Percentiles rank a stretch among this genome's conserved stretches.
Conservation (phyloP, 345 rosid genomes). For the Lepidium didymum region DNA sequence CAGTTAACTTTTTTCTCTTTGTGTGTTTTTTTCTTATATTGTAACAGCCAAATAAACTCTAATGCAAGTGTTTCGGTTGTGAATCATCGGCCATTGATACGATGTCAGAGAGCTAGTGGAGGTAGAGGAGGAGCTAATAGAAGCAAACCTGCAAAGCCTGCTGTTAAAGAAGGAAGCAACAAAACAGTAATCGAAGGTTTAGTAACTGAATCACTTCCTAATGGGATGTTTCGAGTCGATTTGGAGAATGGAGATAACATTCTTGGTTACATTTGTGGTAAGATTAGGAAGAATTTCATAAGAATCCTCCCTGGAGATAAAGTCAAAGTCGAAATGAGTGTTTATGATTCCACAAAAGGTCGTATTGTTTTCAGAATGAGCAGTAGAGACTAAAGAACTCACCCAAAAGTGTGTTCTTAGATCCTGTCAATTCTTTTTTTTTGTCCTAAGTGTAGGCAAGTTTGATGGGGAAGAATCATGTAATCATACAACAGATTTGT, state of each 20-base stretch:
- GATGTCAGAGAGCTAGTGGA: slow-evolving; percentile 29
- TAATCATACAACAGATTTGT: slow-evolving; percentile 5
- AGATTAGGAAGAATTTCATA: slow-evolving; percentile 76
- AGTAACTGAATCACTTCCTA: slow-evolving; percentile 38
- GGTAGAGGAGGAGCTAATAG: slow-evolving; percentile 27
- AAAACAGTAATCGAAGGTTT: slow-evolving; percentile 39
- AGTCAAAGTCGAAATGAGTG: slow-evolving; percentile 79
- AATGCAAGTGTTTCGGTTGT: slow-evolving; percentile 4
- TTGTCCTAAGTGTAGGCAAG: not conserved
- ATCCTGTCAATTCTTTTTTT: not conserved
- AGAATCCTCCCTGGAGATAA: slow-evolving; percentile 86
- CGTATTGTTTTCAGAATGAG: slow-evolving; percentile 58
- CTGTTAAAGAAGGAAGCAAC: slow-evolving; percentile 32
- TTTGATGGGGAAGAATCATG: slow-evolving; percentile 2
- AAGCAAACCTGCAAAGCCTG: slow-evolving; percentile 26
- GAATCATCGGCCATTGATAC: slow-evolving; percentile 18
- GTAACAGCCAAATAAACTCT: slow-evolving; percentile 21
- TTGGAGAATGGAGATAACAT: slow-evolving; percentile 51
- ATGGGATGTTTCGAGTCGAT: slow-evolving; percentile 61
- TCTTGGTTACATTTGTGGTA: slow-evolving; percentile 88
- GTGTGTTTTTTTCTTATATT: not conserved
- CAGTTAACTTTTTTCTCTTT: not conserved
- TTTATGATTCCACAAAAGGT: slow-evolving; percentile 74
- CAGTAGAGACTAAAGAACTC: slow-evolving; percentile 25
- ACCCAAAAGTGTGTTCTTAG: not conserved